Evolutionary conservation across 257 asterid genomes (phyloP), one percentile per base, ranked within the genome.

Genomic region (Coffea canephora): DNA sequence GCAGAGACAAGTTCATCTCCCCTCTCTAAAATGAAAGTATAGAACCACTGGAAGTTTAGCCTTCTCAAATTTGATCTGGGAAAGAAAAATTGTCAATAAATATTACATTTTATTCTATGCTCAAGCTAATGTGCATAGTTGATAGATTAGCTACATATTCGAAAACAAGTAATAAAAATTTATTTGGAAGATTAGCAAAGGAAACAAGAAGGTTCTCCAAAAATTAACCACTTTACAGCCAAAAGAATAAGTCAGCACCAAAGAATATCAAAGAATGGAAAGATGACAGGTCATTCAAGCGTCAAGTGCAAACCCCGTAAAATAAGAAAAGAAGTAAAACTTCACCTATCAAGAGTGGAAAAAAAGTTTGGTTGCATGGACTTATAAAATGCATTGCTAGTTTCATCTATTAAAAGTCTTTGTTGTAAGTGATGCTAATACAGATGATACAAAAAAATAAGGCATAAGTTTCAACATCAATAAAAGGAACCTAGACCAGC

Each of bases 11-110:
- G 81, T 69, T 92, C 97, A 49, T 94, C 97, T 50, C 90, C 94
- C 90, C 89, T 96, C 92, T 96, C 97, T 69, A 96, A 88, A 85
- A 94, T 73, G 81, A 90, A 49, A 82, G 97, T 94, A 75, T 78
- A 92, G 88, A 96, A 96, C 43, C 97, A 93, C 65, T 75, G 80
- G 66, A 86, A 94, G 91, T 94, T 88, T 87, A 96, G 87, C 87
- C 99, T 91, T 86, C 84, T 92, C 80, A 96, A 87, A 83, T 96
- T 94, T 71, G 99, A 96, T 89, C 99, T 96, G 87, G 64, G 64
- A 77, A 77, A 75, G 46, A 57, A 3, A 59, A 75, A 52, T 3
- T 11, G 57, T 52, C n/a, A 61, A 59, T 21, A 6, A 41, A 57
- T 75, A 4, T 59, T 43, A 39, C 9, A 75, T 41, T 16, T 1